phyloP scores from a whole-genome alignment of 1,139 yeast genomes.

The Kurtzmaniella natalensis region DNA sequence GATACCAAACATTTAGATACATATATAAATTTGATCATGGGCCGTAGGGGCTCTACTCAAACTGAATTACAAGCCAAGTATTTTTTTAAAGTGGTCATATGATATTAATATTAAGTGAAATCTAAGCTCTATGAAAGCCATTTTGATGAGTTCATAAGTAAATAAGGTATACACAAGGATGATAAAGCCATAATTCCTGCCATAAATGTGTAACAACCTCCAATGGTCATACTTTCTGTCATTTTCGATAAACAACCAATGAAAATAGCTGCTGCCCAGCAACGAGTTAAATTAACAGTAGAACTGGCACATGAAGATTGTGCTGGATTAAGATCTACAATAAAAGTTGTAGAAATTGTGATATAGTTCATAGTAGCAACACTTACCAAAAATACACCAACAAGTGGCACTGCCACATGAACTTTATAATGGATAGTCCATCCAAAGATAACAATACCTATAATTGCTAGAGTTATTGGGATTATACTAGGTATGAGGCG shows the following conservation, averaged over 20 bases:
- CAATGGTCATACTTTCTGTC: constrained; percentile 18
- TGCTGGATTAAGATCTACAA: constrained; percentile 28
- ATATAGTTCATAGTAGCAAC: constrained; percentile 24
- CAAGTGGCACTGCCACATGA: constrained; percentile 20
- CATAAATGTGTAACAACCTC: constrained; percentile 21
- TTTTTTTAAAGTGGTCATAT: too few species aligned
- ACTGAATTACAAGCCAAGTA: too few species aligned
- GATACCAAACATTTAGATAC: too few species aligned
- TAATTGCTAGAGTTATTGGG: constrained; percentile 19
- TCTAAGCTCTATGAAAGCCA: too few species aligned
- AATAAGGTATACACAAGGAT: neutral
- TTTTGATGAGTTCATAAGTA: neutral
- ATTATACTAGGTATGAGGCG: constrained; percentile 22
- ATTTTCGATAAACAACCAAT: constrained; percentile 19
- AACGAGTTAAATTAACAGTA: constrained; percentile 17
- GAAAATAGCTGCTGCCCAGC: constrained; percentile 19
- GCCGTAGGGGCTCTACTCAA: too few species aligned
- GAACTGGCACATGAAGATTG: constrained; percentile 27
- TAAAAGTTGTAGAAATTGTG: constrained; percentile 22
- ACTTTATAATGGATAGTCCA: constrained; percentile 32
- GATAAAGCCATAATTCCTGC: constrained; percentile 9
- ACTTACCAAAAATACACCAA: constrained; percentile 17
- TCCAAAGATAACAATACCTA: constrained; percentile 32
- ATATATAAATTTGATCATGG: too few species aligned
- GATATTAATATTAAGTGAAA: too few species aligned